A percentile compares a stretch with the other conserved stretches of the same genome.
phyloP scores from a whole-genome alignment of 768 basidiomycete species.

The Suillus brevipes region DNA sequence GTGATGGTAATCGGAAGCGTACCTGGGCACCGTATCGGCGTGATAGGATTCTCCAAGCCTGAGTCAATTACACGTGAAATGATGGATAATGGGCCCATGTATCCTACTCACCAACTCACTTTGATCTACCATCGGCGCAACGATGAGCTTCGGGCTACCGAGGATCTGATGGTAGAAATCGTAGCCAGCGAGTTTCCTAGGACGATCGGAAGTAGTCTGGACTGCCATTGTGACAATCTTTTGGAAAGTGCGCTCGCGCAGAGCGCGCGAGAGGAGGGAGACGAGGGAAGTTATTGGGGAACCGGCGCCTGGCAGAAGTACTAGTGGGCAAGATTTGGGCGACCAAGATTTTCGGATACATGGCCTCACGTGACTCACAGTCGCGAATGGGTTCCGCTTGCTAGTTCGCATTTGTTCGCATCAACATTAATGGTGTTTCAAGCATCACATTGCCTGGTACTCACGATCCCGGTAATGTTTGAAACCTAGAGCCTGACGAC shows the following conservation, averaged over 20 bases:
- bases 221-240: neutral
- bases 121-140: conserved; percentile 99
- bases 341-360: neutral
- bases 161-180: conserved; percentile 80
- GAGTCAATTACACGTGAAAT: conserved; percentile 3
- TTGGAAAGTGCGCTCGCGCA: conserved; percentile 2
- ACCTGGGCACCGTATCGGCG: conserved; percentile 83
- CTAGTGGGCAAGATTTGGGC: neutral
- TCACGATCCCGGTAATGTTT: too few relatives aligned
- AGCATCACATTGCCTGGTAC: too few relatives aligned
- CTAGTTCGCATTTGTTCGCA: too few relatives aligned
- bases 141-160: conserved; percentile 84
- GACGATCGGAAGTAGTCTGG: neutral
- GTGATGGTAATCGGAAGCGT: neutral
- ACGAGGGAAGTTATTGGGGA: neutral
- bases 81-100: neutral
- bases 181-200: conserved; percentile 50
- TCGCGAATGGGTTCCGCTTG: too few relatives aligned
- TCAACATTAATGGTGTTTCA: too few relatives aligned
- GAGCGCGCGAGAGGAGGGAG: neutral
- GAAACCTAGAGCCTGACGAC: too few relatives aligned
- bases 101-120: conserved; percentile 78
- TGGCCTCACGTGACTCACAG: neutral
- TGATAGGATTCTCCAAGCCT: conserved; percentile 91
- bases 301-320: neutral